phyloP scores from a whole-genome alignment of 1,284 basidiomycete genomes.

The Puccinia hordei region DNA sequence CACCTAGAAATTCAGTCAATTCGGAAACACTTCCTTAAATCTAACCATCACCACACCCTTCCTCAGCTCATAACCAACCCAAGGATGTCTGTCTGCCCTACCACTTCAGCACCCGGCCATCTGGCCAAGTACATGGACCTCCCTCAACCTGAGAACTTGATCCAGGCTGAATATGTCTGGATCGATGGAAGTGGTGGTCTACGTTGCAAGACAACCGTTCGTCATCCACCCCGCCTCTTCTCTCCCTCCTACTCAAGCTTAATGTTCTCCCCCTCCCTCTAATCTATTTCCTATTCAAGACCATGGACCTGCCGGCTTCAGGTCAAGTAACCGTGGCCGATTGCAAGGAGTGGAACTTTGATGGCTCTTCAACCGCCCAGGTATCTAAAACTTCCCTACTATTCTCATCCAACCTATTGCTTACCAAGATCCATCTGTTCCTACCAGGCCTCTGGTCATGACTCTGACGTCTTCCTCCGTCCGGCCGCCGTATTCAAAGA shows the following conservation, averaged over 20 bases:
- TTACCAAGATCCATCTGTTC: neutral
- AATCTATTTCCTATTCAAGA: constrained; percentile 77
- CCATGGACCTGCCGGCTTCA: constrained; percentile 65
- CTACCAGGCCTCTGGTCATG: constrained; percentile 73
- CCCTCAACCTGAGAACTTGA: constrained; percentile 73
- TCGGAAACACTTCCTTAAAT: neutral
- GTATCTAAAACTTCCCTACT: neutral
- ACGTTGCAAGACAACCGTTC: constrained; percentile 82
- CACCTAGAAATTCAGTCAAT: neutral
- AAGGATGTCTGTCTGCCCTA: constrained; percentile 37
- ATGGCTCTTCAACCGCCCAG: constrained; percentile 94
- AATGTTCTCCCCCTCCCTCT: constrained; percentile 63
- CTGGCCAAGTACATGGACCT: constrained; percentile 82
- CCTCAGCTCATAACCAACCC: neutral
- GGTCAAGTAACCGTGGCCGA: constrained; percentile 60
- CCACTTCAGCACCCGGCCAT: constrained; percentile 60
- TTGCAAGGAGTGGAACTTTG: constrained; percentile 97
- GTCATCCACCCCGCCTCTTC: constrained; percentile 38
- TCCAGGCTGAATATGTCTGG: constrained; percentile 98
- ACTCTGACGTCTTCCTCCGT: constrained; percentile 98
- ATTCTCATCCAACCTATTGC: neutral
- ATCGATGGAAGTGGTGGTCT: constrained; percentile 88
- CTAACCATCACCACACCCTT: neutral
- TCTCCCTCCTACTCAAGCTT: constrained; percentile 2
- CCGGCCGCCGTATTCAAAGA: constrained; percentile 98